These are phyloP conservation scores for Trichoderma oligosporum DNA, from an alignment of 2,329 filamentous ascomycete genomes.

Conservation along the genomic window DNA sequence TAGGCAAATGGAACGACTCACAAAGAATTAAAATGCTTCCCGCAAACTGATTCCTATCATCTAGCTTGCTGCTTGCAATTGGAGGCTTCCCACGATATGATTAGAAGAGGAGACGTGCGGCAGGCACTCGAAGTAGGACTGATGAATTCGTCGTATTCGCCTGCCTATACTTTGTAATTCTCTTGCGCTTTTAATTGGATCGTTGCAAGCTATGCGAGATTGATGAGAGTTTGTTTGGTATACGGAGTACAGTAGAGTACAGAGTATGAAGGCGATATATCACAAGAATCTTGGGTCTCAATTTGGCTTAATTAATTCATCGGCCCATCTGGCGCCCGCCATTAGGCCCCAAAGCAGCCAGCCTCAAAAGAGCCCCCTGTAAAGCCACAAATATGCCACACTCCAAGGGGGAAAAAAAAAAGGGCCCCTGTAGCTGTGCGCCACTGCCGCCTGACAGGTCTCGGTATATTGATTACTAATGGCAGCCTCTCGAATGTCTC, in stretches of 20 bases:
- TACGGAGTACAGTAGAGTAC: too few relatives aligned
- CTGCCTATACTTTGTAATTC: too few relatives aligned
- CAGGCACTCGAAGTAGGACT: too few relatives aligned
- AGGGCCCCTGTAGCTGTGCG: conserved; percentile 11
- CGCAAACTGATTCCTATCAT: neutral
- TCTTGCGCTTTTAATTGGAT: too few relatives aligned
- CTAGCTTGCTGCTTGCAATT: neutral
- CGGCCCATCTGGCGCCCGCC: neutral
- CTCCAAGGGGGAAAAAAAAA: too few relatives aligned
- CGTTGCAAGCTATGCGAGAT: too few relatives aligned
- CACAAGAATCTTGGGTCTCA: conserved; percentile 13
- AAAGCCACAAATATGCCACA: conserved; percentile 10
- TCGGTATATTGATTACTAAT: neutral
- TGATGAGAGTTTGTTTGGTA: too few relatives aligned
- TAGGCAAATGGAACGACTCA: neutral
- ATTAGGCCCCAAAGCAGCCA: neutral
- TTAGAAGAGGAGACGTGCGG: too few relatives aligned
- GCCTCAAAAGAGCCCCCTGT: neutral
- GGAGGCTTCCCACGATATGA: too few relatives aligned
- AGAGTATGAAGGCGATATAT: too few relatives aligned
- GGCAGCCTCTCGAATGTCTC: neutral
- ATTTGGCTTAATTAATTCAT: neutral
- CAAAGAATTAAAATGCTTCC: neutral
- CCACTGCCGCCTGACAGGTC: conserved; percentile 20
- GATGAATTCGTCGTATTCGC: too few relatives aligned